Base-by-base conservation (phyloP, 106 monocot genomes). In the Dioscorea alata region DNA sequence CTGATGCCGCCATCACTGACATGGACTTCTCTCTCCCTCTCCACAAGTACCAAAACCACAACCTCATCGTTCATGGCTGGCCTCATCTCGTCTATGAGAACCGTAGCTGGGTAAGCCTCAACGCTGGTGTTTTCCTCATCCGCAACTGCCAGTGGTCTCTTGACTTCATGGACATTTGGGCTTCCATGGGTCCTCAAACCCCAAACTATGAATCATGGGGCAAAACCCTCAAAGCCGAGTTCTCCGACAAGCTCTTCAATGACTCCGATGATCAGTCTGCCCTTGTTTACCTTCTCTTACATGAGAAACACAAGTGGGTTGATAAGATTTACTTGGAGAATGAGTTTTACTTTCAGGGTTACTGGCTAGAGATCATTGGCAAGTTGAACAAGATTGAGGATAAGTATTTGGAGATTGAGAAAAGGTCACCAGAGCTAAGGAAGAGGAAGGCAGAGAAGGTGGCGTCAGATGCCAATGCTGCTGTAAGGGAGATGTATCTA, bases 91-190 rank as follows among this genome's bases (percentile, higher is more conserved):
- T 94, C 5, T 94, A 85, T 63, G 70, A 81, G 48, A 33, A 60
- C 6, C 73, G 59, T 33, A 88, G 85, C 67, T 94, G 88, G 94
- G 81, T 78, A 19, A 70, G 85, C 54, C 85, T 94, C 69, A 94
- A 94, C 81, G 94, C 90, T 20, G 94, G 94, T 50, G 85, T 94
- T 0, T 90, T 94, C 70, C 83, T 94, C 48, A 85, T 94, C 65
- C 79, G 94, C 19, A 94, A 94, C 81, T 90, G 90, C 67, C 94
- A 94, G 83, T 94, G 94, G 94, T 85, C 94, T 14, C 61, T 94
- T 63, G 94, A 94, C 24, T 79, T 94, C 73, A 76, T 94, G 74
- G 80, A 74, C 25, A 72, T 28, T 10, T 90, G 90, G 94, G 87
- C 90, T 13, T 23, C 60, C 19, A 85, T 84, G 85, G 94, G 94